Percentiles rank a stretch among this genome's conserved stretches.
phyloP scores from a whole-genome alignment of 2,329 filamentous ascomycete genomes.

The Diatrype stigma region DNA sequence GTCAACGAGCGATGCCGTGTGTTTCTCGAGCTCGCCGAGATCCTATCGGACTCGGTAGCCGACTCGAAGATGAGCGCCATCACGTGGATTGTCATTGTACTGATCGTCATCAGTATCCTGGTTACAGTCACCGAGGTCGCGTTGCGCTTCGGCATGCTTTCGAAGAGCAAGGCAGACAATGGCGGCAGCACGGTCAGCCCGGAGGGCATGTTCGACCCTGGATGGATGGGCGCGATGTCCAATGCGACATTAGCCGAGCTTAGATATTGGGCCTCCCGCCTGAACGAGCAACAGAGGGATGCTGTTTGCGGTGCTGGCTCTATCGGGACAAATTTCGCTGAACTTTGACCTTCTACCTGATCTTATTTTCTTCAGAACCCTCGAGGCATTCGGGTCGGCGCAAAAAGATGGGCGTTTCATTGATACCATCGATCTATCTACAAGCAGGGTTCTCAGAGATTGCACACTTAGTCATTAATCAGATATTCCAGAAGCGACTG shows the following conservation, averaged over 20 bases:
- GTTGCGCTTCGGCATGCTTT: constrained; percentile 75
- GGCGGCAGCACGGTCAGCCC: constrained; percentile 5
- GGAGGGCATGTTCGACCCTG: constrained; percentile 8
- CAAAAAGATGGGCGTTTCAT: too few relatives aligned
- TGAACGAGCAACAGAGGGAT: constrained; percentile 23
- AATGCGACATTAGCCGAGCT: constrained; percentile 27
- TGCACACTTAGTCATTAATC: too few relatives aligned
- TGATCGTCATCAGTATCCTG: constrained; percentile 86
- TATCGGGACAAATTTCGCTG: constrained; percentile 22
- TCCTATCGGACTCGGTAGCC: constrained; percentile 85
- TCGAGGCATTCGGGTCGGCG: not conserved
- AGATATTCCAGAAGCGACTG: too few relatives aligned
- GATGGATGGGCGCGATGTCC: constrained; percentile 18
- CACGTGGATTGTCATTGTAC: constrained; percentile 96
- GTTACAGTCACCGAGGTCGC: constrained; percentile 89
- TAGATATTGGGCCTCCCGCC: constrained; percentile 21
- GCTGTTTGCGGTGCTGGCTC: constrained; percentile 27
- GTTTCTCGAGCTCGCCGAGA: constrained; percentile 93
- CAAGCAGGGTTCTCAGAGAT: too few relatives aligned
- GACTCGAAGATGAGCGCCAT: constrained; percentile 94
- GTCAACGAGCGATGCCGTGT: constrained; percentile 96
- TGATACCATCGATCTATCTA: too few relatives aligned
- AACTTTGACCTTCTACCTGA: constrained; percentile 19
- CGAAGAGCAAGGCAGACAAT: constrained; percentile 33
- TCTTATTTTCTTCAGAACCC: not conserved